Conservation (phyloP, 2,329 filamentous ascomycete genomes). For the Mycocentrospora acerina region DNA sequence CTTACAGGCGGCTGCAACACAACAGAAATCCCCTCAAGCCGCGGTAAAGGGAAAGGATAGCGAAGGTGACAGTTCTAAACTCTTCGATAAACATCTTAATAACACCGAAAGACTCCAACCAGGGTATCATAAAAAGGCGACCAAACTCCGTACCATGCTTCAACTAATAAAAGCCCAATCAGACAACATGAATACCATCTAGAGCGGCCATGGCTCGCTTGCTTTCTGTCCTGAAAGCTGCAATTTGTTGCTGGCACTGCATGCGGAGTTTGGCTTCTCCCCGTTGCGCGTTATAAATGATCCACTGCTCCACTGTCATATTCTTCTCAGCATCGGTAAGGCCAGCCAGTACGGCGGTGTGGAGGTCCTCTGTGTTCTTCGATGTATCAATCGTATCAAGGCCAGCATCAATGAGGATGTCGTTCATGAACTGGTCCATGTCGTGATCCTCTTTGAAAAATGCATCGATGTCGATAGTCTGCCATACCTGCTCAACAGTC, state of each 20-base stretch:
- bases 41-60: constrained; percentile 7
- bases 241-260: constrained; percentile 83
- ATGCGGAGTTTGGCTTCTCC: constrained; percentile 77
- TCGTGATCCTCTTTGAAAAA: constrained; percentile 54
- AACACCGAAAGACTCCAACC: background rate
- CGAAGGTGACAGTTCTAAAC: constrained; percentile 2
- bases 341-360: constrained; percentile 57
- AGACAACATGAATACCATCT: constrained; percentile 52
- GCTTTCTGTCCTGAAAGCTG: constrained; percentile 80
- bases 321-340: constrained; percentile 75
- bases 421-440: constrained; percentile 22
- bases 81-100: too few species aligned
- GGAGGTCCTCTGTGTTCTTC: constrained; percentile 37
- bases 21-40: constrained; percentile 19
- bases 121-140: constrained; percentile 27
- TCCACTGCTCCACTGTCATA: constrained; percentile 96
- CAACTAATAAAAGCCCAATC: constrained; percentile 1
- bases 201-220: constrained; percentile 73
- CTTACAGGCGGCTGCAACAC: constrained; percentile 22
- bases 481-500: constrained; percentile 59
- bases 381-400: constrained; percentile 30
- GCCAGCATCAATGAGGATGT: constrained; percentile 31
- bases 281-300: constrained; percentile 74
- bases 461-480: constrained; percentile 71
- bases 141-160: constrained; percentile 10